A percentile compares a stretch with the other conserved stretches of the same genome.
Conservation (phyloP, 1,139 yeast species). For the Nakaseomyces nivariensis region DNA sequence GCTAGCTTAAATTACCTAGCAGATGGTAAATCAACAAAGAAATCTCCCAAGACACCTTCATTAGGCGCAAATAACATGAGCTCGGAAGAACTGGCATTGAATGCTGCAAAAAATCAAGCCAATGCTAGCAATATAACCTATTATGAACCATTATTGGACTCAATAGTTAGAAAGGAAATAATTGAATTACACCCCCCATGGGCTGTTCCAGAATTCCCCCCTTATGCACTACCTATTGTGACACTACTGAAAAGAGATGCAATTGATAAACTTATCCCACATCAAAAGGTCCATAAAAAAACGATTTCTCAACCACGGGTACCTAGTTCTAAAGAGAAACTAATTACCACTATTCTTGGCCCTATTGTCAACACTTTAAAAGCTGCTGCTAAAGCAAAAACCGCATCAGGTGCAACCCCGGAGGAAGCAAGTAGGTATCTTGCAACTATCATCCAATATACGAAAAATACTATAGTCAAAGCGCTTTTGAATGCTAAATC, state of each 20-base stretch:
- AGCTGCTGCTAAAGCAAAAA: conserved; percentile 28
- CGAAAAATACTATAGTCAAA: conserved; percentile 49
- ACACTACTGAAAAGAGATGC: not conserved
- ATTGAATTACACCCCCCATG: conserved; percentile 29
- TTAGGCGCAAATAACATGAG: not conserved
- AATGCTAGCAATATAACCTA: conserved; percentile 1
- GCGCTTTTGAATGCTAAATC: conserved; percentile 48
- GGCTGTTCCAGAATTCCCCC: conserved; percentile 25
- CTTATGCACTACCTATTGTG: conserved; percentile 26
- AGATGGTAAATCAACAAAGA: not conserved
- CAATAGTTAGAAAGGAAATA: conserved; percentile 25
- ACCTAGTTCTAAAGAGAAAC: conserved; percentile 12
- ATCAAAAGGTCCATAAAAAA: conserved; percentile 8
- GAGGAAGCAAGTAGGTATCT: conserved; percentile 26
- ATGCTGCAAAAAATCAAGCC: conserved; percentile 3
- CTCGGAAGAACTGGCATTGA: conserved; percentile 2
- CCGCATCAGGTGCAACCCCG: conserved; percentile 27
- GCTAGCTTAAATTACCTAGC: conserved; percentile 1
- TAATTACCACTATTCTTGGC: conserved; percentile 23
- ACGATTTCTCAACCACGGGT: conserved; percentile 4
- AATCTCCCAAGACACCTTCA: not conserved
- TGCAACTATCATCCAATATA: conserved; percentile 26
- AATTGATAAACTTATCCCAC: not conserved
- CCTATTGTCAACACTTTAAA: conserved; percentile 27
- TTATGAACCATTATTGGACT: conserved; percentile 7